Percentiles rank a stretch among this genome's conserved stretches.
phyloP scores from a whole-genome alignment of 2,329 filamentous ascomycete species.

The Tolypocladium ophioglossoides region DNA sequence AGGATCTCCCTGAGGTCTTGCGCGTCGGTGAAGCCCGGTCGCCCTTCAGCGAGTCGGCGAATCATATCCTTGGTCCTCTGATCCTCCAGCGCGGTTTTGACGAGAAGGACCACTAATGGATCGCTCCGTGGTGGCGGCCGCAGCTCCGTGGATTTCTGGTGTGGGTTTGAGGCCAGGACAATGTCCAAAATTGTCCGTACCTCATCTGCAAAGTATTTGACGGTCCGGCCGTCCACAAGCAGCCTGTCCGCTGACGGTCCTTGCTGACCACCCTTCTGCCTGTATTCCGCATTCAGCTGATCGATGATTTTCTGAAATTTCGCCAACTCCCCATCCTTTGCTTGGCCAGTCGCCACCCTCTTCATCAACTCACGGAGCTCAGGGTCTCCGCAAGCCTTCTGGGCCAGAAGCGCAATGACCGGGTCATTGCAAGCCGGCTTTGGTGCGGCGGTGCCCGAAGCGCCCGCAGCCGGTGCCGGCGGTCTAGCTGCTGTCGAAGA shows the following conservation, averaged over 20 bases:
- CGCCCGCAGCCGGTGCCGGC: background rate
- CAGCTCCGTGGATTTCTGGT: conserved; percentile 41
- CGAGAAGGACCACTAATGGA: conserved; percentile 43
- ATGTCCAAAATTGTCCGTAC: conserved; percentile 48
- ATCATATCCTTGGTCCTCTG: conserved; percentile 37
- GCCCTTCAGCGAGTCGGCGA: conserved; percentile 40
- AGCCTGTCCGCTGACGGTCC: conserved; percentile 45
- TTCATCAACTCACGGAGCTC: conserved; percentile 73
- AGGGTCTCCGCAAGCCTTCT: conserved; percentile 62
- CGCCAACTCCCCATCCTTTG: conserved; percentile 58
- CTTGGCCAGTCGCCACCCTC: conserved; percentile 66
- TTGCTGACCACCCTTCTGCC: conserved; percentile 37
- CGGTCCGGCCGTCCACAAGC: conserved; percentile 42
- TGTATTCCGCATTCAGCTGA: conserved; percentile 55
- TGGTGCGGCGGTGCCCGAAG: conserved; percentile 5
- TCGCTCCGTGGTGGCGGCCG: conserved; percentile 44
- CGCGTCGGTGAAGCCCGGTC: conserved; percentile 39
- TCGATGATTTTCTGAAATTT: conserved; percentile 76
- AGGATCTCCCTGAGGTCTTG: conserved; percentile 42
- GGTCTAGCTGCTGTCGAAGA: conserved; percentile 1
- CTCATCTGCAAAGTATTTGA: conserved; percentile 50
- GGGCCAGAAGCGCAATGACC: conserved; percentile 70
- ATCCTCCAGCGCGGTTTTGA: conserved; percentile 48
- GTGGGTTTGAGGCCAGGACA: conserved; percentile 46
- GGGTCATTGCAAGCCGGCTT: conserved; percentile 45